Conservation (phyloP, 2,329 filamentous ascomycete genomes). For the Emergomyces orientalis region DNA sequence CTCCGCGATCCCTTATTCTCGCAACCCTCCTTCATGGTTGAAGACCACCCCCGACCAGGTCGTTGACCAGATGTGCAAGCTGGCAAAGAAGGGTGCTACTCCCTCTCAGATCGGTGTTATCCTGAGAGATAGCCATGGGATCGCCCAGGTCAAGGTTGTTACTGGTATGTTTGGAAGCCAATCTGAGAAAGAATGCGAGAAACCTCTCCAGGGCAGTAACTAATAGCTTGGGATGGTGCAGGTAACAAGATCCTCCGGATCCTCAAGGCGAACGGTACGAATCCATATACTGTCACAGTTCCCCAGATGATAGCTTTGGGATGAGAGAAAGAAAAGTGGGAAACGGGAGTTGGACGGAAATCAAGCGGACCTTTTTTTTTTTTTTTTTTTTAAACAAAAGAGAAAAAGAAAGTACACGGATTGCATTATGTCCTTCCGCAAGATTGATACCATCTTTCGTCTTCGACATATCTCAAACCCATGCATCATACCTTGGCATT, state of each 20-base stretch:
- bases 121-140: conserved; percentile 94
- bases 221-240: conserved; percentile 36
- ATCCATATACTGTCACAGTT: conserved; percentile 14
- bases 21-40: conserved; percentile 84
- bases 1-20: conserved; percentile 94
- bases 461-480: not conserved
- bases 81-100: conserved; percentile 97
- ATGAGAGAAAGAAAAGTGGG: conserved; percentile 10
- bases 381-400: not conserved
- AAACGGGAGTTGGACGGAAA: conserved; percentile 10
- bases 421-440: no score
- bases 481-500: not conserved
- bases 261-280: conserved; percentile 91
- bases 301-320: conserved; percentile 14
- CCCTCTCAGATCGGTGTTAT: conserved; percentile 99
- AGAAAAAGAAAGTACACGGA: no score
- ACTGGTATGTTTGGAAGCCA: conserved; percentile 58
- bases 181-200: not conserved
- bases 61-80: conserved; percentile 98
- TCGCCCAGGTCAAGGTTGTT: conserved; percentile 95
- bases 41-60: conserved; percentile 99
- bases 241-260: conserved; percentile 99
- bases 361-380: conserved; percentile 3
- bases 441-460: not conserved
- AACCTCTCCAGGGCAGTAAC: conserved; percentile 17